Base-by-base conservation (phyloP, 129 eudicot genomes). In the Escallonia herrerae region DNA sequence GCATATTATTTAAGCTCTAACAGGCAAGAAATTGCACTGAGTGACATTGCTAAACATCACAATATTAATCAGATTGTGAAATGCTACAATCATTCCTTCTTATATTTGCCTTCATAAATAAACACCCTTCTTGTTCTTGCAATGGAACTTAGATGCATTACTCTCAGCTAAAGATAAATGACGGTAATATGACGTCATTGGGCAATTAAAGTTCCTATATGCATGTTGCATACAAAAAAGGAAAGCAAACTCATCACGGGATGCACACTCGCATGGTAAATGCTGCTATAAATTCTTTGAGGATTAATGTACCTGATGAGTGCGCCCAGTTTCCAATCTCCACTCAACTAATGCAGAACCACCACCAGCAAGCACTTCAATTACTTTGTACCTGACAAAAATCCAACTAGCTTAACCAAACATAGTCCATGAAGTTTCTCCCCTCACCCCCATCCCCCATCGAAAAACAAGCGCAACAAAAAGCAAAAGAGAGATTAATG, bases 251-350 rank as follows among this genome's bases (percentile, higher is more conserved):
- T 22, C 1, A 22, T 22, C 33, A 1, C 33, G 33, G 33, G 33
- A 22, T 22, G 33, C 33, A 22, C 33, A 22, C 33, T 22, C 33
- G 33, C 33, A 22, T 22, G 33, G 33, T 22, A 22, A 22, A 22
- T 22, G 33, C 33, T 22, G 33, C 33, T 22, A 22, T 22, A 22
- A 22, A 22, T 0, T 22, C 33, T 22, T 22, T 22, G 33, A 22
- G 33, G 33, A 22, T 22, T 22, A 22, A 53, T 7, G 52, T 76
- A 84, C 98, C 96, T 93, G 96, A 78, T 93, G 98, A 45, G 96
- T 93, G 63, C 95, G 95, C 6, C 98, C 98, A 7, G 98, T 93
- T 71, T 93, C 98, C 49, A 93, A 69, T 72, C 84, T 83, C 98
- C 98, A 88, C 74, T 93, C 98, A 56, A 93, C 96, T 70, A 93